phyloP scores from a whole-genome alignment of 78 protist species.

The Tieghemostelium lacteum region DNA sequence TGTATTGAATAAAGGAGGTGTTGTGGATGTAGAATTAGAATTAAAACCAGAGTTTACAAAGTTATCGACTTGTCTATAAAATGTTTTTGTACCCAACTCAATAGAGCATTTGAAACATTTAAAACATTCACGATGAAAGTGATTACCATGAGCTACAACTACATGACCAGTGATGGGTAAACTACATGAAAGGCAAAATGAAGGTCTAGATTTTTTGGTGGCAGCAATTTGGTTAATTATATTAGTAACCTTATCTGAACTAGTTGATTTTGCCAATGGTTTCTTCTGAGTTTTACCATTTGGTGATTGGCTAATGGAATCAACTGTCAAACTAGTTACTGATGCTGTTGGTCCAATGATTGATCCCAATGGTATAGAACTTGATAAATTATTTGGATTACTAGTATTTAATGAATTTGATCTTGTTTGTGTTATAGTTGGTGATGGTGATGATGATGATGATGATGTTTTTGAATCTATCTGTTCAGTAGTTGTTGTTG shows the following conservation, averaged over 20 bases:
- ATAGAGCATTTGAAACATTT: conserved; percentile 45
- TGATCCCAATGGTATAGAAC: conserved; percentile 44
- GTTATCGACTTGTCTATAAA: conserved; percentile 50
- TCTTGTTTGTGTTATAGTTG: background rate
- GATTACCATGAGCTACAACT: conserved; percentile 56
- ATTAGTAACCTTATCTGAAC: conserved; percentile 35
- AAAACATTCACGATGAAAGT: conserved; percentile 47
- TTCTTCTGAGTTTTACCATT: background rate
- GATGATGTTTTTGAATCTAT: background rate
- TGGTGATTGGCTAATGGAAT: background rate
- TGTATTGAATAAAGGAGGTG: background rate
- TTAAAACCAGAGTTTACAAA: background rate
- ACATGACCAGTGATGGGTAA: conserved; percentile 49
- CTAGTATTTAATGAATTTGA: background rate
- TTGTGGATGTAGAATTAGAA: background rate
- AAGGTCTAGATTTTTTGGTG: conserved; percentile 1
- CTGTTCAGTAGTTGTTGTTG: background rate
- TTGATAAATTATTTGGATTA: background rate
- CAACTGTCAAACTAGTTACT: too few species aligned
- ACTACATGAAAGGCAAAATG: conserved; percentile 58
- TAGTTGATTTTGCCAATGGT: conserved; percentile 24
- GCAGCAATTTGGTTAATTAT: conserved; percentile 33
- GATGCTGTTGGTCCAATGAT: conserved; percentile 58
- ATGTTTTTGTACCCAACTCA: conserved; percentile 48
- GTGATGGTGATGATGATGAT: background rate